Evolutionary conservation across 2,329 filamentous ascomycete species (phyloP).

Genomic region (Seiridium unicorne): DNA sequence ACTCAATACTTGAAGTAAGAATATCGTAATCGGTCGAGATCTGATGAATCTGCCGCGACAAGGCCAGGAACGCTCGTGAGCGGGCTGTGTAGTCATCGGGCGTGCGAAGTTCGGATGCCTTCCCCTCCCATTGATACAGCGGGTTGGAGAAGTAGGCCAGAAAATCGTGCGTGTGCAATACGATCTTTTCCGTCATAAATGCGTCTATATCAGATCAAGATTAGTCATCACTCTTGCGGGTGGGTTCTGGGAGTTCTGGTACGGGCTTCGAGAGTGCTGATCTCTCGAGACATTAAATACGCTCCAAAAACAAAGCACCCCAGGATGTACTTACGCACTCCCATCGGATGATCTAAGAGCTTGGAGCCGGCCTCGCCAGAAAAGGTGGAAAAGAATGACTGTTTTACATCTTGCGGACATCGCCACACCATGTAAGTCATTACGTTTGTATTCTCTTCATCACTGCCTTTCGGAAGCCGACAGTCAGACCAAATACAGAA

Average conservation of each 20-base stretch:
- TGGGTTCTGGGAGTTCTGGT: too few species aligned
- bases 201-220: neutral
- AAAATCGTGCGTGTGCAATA: slow-evolving; percentile 4
- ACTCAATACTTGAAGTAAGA: slow-evolving; percentile 4
- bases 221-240: too few species aligned
- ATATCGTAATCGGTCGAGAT: slow-evolving; percentile 12
- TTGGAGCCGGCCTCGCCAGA: slow-evolving; percentile 2
- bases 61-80: slow-evolving; percentile 1
- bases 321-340: neutral
- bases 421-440: slow-evolving; percentile 9
- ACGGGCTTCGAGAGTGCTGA: too few species aligned
- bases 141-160: slow-evolving; percentile 1
- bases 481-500: slow-evolving; percentile 5
- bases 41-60: slow-evolving; percentile 11
- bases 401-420: neutral
- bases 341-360: slow-evolving; percentile 10
- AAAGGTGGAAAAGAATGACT: slow-evolving; percentile 2
- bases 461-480: neutral
- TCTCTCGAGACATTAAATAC: too few species aligned
- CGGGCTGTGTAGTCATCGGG: slow-evolving; percentile 10
- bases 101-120: slow-evolving; percentile 9
- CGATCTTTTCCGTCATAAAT: slow-evolving; percentile 9
- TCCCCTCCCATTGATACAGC: slow-evolving; percentile 8
- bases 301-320: too few species aligned
- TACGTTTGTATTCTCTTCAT: neutral